Base-by-base conservation (phyloP, 1,284 basidiomycete genomes). In the Testicularia cyperi region DNA sequence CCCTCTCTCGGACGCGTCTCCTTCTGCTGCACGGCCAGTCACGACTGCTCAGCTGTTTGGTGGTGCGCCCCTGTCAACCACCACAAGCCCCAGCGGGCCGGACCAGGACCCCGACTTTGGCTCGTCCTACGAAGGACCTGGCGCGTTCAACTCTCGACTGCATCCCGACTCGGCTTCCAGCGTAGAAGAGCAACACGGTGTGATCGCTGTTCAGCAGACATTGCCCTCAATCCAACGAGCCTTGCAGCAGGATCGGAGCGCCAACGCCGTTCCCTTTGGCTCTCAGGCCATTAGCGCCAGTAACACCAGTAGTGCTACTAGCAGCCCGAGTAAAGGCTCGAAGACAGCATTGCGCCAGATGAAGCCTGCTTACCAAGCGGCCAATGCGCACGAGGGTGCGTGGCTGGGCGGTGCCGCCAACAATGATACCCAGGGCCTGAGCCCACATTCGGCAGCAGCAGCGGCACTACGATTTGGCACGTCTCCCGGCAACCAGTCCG, bases 401-500 rank as follows among this genome's bases (percentile, higher is more conserved):
- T 64, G 60, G 60, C 33, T 64, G n/a, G 40, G 30, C 5, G 54
- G 60, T 19, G 49, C 31, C 21, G 20, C 40, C 4, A 38, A 36
- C n/a, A 35, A 43, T 28, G 33, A 42, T 26, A 20, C 32, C 27
- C 49, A 46, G 27, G 35, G 26, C 13, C 45, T 37, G 13, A 42
- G 33, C 27, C 54, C 49, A 9, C 35, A 54, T 33, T 29, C 37
- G 5, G 24, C 29, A 22, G 29, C 10, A 3, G 18, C 33, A 19
- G 29, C 37, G 35, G 31, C 33, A n/a, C n/a, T n/a, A n/a, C n/a
- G n/a, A n/a, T 58, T 41, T 34, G 57, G 57, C 20, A 53, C 57
- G 15, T 65, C 57, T 15, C 62, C 62, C 3, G 56, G 53, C 26
- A 55, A 46, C 24, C 48, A 49, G 5, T 62, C 57, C 1, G 62